A percentile compares a stretch with the other conserved stretches of the same genome.
Conservation (phyloP, 176 grass and related monocot genomes). For the Tillandsia leiboldiana region DNA sequence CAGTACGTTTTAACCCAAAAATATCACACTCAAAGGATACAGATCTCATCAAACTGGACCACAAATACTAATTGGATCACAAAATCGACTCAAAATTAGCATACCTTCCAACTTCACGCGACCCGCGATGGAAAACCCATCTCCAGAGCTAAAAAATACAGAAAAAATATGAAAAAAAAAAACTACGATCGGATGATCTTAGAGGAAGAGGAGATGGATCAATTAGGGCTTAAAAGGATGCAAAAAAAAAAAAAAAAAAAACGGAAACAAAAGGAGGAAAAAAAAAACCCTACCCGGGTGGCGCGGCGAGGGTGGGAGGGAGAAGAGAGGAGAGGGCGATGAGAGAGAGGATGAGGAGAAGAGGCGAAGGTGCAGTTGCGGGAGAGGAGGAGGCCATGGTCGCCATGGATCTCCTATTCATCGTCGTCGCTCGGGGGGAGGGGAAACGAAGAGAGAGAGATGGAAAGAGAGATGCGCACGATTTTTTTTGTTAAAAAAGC, state of each 20-base stretch:
- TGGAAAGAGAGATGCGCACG: no score
- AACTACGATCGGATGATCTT: background rate
- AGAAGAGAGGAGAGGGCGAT: conserved; percentile 13
- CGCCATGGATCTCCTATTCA: conserved; percentile 11
- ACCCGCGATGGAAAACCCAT: conserved; percentile 65
- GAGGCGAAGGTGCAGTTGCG: background rate
- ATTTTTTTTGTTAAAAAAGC: no score
- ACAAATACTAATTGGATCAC: background rate
- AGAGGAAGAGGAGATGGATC: background rate
- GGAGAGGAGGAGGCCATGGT: background rate
- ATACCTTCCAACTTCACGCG: conserved; percentile 73
- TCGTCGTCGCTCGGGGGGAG: background rate
- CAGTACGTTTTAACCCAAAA: background rate
- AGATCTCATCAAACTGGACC: background rate
- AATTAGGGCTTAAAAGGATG: background rate
- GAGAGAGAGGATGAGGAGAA: background rate
- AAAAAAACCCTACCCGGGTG: conserved; percentile 12
- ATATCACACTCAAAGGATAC: background rate
- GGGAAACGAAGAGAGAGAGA: no score
- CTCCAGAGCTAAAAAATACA: conserved; percentile 35
- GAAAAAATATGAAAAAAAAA: conserved; percentile 5
- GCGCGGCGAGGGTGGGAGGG: conserved; percentile 12
- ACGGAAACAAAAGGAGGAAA: background rate
- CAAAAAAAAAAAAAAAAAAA: background rate
- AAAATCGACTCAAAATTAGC: background rate